Conservation (phyloP, 352 stramenopile genomes). For the Phytophthora brassicae region DNA sequence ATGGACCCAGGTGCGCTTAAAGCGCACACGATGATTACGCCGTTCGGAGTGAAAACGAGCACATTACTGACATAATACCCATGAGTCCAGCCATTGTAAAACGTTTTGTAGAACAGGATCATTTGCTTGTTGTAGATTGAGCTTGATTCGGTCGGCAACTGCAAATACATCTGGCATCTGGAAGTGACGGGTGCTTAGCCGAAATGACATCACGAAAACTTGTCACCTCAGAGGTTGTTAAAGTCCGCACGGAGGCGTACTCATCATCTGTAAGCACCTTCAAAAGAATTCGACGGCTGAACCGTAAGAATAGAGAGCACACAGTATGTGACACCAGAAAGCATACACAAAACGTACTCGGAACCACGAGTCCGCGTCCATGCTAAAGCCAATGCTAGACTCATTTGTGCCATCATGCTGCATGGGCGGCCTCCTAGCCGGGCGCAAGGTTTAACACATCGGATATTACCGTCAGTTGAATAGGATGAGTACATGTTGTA, state of each 20-base stretch:
- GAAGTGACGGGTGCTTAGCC: neutral
- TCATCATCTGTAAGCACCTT: no score
- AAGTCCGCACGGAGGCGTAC: no score
- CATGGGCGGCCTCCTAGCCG: neutral
- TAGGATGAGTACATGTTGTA: neutral
- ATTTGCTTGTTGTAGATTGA: neutral
- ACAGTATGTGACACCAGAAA: neutral
- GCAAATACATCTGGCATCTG: neutral
- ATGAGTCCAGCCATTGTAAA: conserved; percentile 43
- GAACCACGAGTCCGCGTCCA: neutral
- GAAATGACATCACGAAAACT: no score
- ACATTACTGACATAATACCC: conserved; percentile 37
- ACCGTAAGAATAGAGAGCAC: neutral
- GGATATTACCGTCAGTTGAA: neutral
- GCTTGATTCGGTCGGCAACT: neutral
- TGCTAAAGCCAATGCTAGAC: neutral
- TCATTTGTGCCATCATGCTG: neutral
- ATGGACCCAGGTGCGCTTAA: conserved; percentile 34
- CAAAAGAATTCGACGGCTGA: neutral
- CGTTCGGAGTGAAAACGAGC: conserved; percentile 33
- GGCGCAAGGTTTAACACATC: neutral
- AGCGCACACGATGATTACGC: conserved; percentile 26
- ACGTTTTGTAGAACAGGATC: conserved; percentile 21
- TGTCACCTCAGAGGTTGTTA: no score
- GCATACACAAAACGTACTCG: neutral